Evolutionary conservation across 2,329 filamentous ascomycete species (phyloP).

Genomic region (Apiospora saccharicola): DNA sequence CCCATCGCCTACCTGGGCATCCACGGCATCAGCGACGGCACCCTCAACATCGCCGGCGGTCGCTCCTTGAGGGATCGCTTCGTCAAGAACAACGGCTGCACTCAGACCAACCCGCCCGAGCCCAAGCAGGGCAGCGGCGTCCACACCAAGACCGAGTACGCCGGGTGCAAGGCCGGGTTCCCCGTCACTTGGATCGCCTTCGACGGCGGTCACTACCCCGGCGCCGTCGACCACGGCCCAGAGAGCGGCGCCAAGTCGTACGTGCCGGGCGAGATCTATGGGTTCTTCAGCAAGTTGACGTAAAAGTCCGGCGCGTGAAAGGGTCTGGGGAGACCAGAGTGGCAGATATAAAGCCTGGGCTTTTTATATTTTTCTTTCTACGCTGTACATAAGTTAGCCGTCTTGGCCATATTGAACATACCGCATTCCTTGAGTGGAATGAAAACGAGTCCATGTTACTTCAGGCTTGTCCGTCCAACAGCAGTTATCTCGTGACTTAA

Average conservation of each 20-base stretch:
- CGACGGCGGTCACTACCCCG: slow-evolving; percentile 39
- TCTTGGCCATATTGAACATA: background rate
- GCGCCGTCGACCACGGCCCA: background rate
- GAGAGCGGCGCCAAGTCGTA: slow-evolving; percentile 20
- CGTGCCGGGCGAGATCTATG: slow-evolving; percentile 12
- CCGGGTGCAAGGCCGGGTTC: slow-evolving; percentile 41
- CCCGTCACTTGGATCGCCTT: slow-evolving; percentile 45
- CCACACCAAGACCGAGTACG: slow-evolving; percentile 34
- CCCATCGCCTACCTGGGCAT: slow-evolving; percentile 25
- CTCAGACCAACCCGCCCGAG: slow-evolving; percentile 30
- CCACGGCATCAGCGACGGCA: slow-evolving; percentile 25
- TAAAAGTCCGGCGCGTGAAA: background rate
- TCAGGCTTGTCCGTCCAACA: background rate
- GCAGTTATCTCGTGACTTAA: too few species aligned
- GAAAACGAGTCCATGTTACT: background rate
- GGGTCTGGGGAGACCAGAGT: background rate
- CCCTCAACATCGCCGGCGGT: slow-evolving; percentile 32
- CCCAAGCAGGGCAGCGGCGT: slow-evolving; percentile 33
- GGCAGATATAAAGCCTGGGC: background rate
- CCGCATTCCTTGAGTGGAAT: background rate
- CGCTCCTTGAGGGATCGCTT: slow-evolving; percentile 46
- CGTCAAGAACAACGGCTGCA: slow-evolving; percentile 47
- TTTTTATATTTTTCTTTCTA: background rate
- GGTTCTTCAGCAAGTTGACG: slow-evolving; percentile 16
- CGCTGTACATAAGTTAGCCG: background rate